phyloP scores from a whole-genome alignment of 1,139 yeast species.

The Blastobotrys illinoisensis region DNA sequence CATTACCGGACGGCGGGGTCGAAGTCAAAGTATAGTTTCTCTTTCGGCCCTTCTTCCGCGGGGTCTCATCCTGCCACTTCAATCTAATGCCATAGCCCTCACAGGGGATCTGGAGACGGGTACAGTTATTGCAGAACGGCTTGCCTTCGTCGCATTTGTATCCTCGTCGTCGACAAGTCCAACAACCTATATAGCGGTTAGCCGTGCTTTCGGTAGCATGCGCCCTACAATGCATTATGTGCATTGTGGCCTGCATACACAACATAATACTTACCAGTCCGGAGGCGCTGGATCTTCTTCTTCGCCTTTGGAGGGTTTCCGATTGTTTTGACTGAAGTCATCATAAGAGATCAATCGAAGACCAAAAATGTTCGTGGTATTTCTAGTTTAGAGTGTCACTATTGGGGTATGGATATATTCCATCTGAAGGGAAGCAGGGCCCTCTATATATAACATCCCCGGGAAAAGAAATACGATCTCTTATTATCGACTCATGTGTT shows the following conservation, averaged over 20 bases:
- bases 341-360: not conserved
- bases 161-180: conserved; percentile 72
- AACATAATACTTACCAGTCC: conserved; percentile 20
- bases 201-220: not conserved
- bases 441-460: not conserved
- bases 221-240: not conserved
- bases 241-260: not conserved
- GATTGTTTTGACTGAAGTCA: not conserved
- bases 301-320: conserved; percentile 10
- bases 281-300: conserved; percentile 24
- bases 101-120: conserved; percentile 21
- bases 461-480: not conserved
- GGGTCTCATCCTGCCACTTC: conserved; percentile 23
- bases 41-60: conserved; percentile 5
- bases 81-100: conserved; percentile 29
- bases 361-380: not conserved
- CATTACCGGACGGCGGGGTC: not conserved
- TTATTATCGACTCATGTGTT: no score
- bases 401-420: no score
- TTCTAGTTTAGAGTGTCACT: no score
- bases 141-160: conserved; percentile 79
- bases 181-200: conserved; percentile 47
- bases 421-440: not conserved
- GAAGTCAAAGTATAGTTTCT: conserved; percentile 1
- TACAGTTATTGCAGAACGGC: conserved; percentile 40